phyloP scores from a whole-genome alignment of 352 stramenopile genomes.

The Phytophthora nicotianae region DNA sequence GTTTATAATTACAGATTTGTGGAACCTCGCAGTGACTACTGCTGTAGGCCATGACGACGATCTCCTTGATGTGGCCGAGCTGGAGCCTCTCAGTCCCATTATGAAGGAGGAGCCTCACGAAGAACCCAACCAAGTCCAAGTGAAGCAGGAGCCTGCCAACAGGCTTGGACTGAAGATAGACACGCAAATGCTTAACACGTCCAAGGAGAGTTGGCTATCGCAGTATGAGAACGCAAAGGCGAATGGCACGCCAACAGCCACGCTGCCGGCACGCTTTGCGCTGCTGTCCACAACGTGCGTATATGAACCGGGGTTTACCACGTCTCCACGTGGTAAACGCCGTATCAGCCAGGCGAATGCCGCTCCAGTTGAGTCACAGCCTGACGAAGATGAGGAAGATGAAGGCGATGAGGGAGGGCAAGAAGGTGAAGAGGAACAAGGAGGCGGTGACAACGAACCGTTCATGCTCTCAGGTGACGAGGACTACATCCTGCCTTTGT shows the following conservation, averaged over 20 bases:
- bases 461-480: conserved; percentile 38
- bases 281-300: conserved; percentile 41
- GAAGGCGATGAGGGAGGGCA: conserved; percentile 12
- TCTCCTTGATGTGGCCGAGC: conserved; percentile 30
- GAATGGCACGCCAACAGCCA: conserved; percentile 34
- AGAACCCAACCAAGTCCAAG: conserved; percentile 11
- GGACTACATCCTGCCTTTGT: conserved; percentile 43
- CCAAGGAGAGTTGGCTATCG: conserved; percentile 17
- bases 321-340: conserved; percentile 41
- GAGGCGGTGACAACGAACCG: conserved; percentile 23
- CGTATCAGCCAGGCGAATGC: conserved; percentile 36
- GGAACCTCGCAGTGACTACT: conserved; percentile 21
- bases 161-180: conserved; percentile 32
- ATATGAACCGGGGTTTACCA: conserved; percentile 39
- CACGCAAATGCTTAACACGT: conserved; percentile 24
- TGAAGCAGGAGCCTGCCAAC: conserved; percentile 16
- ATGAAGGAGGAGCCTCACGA: conserved; percentile 29
- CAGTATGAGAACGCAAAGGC: conserved; percentile 27
- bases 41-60: conserved; percentile 35
- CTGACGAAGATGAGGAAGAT: conserved; percentile 13
- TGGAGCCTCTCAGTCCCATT: conserved; percentile 36
- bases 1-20: conserved; percentile 31
- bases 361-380: conserved; percentile 17
- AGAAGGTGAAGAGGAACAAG: conserved; percentile 16
- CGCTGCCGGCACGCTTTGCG: conserved; percentile 35